phyloP scores from a whole-genome alignment of 129 eudicot genomes.

The Chrysanthemum lavandulifolium region DNA sequence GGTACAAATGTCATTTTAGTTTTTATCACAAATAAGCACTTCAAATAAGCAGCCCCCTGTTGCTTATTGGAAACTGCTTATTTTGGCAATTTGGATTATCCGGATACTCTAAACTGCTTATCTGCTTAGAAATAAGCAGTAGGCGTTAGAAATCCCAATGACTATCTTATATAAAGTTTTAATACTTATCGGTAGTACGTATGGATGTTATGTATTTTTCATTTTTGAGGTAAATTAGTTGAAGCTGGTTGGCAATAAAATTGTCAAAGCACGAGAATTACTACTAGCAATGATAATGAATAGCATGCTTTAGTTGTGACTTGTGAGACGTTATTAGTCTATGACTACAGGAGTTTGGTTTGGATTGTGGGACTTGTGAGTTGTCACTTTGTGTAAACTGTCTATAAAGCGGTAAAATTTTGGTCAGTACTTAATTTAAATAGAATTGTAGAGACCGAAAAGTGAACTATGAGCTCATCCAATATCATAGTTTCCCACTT shows the following conservation, averaged over 20 bases:
- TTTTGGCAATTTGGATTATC: too few relatives aligned
- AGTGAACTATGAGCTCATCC: conserved; percentile 7
- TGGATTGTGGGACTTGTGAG: not conserved
- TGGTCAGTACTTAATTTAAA: not conserved
- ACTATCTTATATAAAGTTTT: too few relatives aligned
- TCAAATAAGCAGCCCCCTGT: too few relatives aligned
- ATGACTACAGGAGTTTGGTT: too few relatives aligned
- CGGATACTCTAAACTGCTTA: not conserved
- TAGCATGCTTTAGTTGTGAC: not conserved
- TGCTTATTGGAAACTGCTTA: too few relatives aligned
- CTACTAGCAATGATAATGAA: not conserved
- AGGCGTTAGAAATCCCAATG: too few relatives aligned
- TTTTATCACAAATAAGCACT: too few relatives aligned
- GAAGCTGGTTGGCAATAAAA: not conserved
- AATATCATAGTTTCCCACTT: not conserved
- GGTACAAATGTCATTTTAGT: too few relatives aligned
- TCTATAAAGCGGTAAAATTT: not conserved
- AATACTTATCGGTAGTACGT: too few relatives aligned
- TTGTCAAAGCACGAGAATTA: not conserved
- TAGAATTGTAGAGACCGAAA: not conserved
- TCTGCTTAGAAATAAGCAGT: too few relatives aligned
- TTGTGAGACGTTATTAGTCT: not conserved
- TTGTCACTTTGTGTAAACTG: not conserved
- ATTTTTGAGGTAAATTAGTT: not conserved
- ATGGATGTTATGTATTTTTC: too few relatives aligned